Conservation (phyloP, 163 green algal species). For the Chlorella variabilis region DNA sequence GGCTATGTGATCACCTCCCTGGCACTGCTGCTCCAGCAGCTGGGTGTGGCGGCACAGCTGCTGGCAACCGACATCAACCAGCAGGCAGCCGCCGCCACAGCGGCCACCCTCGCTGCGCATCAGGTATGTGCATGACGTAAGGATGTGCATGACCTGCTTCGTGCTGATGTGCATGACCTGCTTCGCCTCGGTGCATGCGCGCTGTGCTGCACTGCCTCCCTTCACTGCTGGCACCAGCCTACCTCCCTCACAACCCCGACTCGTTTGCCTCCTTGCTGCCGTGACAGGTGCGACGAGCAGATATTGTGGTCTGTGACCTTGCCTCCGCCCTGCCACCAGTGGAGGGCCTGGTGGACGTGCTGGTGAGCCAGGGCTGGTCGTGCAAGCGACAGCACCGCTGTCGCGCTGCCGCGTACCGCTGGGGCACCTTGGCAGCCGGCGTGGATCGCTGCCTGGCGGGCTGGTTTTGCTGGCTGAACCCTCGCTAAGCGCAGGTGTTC, state of each 20-base stretch:
- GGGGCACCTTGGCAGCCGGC: too few relatives aligned
- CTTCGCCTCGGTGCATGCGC: too few relatives aligned
- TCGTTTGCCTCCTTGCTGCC: not conserved
- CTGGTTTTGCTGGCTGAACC: conserved; percentile 49
- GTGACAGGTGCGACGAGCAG: conserved; percentile 8
- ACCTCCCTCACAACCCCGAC: not conserved
- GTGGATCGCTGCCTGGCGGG: conserved; percentile 26
- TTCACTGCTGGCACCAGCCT: not conserved
- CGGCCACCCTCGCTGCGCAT: conserved; percentile 9
- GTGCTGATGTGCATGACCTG: too few relatives aligned
- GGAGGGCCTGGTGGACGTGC: conserved; percentile 29
- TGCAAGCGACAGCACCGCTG: not conserved
- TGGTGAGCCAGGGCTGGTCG: conserved; percentile 29
- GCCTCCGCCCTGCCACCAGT: conserved; percentile 35
- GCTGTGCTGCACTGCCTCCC: too few relatives aligned
- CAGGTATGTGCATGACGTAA: not conserved
- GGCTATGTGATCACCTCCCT: conserved; percentile 85
- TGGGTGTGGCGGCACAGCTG: conserved; percentile 41
- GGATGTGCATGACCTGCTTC: too few relatives aligned
- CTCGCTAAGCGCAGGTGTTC: conserved; percentile 92
- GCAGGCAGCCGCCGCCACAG: conserved; percentile 13
- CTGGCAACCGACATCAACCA: conserved; percentile 82
- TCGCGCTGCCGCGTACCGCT: too few relatives aligned
- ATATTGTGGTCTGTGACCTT: conserved; percentile 47
- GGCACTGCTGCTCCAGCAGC: conserved; percentile 64